Evolutionary conservation across 192 early-diverging fungal species (phyloP).

Genomic region (Mortierella hygrophila): DNA sequence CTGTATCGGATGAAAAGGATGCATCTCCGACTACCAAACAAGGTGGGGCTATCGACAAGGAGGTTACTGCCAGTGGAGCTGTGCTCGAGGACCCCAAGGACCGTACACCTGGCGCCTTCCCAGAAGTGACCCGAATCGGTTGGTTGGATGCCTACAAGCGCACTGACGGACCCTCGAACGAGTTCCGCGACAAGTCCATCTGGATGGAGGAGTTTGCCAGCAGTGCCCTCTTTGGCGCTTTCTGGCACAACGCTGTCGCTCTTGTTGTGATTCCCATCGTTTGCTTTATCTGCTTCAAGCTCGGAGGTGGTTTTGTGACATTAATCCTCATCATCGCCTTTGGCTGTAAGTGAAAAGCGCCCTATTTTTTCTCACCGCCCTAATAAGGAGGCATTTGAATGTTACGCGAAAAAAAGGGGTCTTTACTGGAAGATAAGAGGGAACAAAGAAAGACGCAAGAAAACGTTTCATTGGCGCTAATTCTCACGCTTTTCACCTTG

Average conservation of each 20-base stretch:
- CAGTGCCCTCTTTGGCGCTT: conserved; percentile 48
- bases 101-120: conserved; percentile 34
- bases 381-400: not conserved
- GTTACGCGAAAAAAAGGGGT: not conserved
- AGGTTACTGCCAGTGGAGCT: conserved; percentile 4
- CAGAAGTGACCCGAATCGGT: conserved; percentile 32
- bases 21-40: not conserved
- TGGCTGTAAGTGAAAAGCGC: conserved; percentile 29
- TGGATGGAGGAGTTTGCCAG: conserved; percentile 56
- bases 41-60: not conserved
- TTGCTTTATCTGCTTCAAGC: conserved; percentile 39
- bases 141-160: conserved; percentile 53
- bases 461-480: not conserved
- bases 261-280: conserved; percentile 38
- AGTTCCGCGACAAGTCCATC: conserved; percentile 52
- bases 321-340: conserved; percentile 51
- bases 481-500: conserved; percentile 5
- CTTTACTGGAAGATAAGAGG: not conserved
- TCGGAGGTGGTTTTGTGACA: conserved; percentile 50
- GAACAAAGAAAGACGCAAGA: not conserved
- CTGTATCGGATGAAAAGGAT: conserved; percentile 10
- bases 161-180: conserved; percentile 40
- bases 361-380: too few relatives aligned
- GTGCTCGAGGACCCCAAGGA: conserved; percentile 22
- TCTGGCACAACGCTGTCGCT: conserved; percentile 51